Evolutionary conservation across 192 early-diverging fungal genomes (phyloP).

Genomic region (Mortierella claussenii): DNA sequence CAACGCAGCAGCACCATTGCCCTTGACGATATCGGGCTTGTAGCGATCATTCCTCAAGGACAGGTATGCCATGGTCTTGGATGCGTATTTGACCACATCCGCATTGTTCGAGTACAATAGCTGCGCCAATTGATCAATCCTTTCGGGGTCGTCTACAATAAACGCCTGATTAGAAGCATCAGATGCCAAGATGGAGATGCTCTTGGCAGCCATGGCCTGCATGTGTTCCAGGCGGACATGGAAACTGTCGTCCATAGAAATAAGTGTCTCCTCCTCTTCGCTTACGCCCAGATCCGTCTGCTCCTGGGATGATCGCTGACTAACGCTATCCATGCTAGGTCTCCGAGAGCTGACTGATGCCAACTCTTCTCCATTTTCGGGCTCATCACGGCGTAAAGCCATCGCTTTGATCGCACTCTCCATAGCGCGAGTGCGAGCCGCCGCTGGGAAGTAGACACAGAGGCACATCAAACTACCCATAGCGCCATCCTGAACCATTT

Average conservation of each 20-base stretch:
- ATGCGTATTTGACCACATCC: conserved; percentile 63
- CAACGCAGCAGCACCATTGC: conserved; percentile 17
- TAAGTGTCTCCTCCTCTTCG: conserved; percentile 11
- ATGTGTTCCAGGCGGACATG: conserved; percentile 49
- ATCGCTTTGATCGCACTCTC: conserved; percentile 27
- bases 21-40: conserved; percentile 32
- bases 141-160: conserved; percentile 59
- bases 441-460: conserved; percentile 43
- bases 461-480: conserved; percentile 41
- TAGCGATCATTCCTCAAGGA: conserved; percentile 63
- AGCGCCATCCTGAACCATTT: conserved; percentile 36
- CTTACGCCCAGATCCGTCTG: background rate
- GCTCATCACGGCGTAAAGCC: background rate
- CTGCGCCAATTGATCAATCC: conserved; percentile 52
- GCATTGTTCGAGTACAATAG: conserved; percentile 54
- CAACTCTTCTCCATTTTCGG: background rate
- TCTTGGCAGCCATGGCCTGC: conserved; percentile 55
- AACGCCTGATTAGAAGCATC: conserved; percentile 58
- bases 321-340: background rate
- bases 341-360: background rate
- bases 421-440: conserved; percentile 32
- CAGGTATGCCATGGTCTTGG: conserved; percentile 67
- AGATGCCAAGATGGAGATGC: conserved; percentile 53
- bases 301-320: background rate
- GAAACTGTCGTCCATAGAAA: conserved; percentile 47